Evolutionary conservation across 768 basidiomycete genomes (phyloP).

Genomic region (Lactarius tabidus): DNA sequence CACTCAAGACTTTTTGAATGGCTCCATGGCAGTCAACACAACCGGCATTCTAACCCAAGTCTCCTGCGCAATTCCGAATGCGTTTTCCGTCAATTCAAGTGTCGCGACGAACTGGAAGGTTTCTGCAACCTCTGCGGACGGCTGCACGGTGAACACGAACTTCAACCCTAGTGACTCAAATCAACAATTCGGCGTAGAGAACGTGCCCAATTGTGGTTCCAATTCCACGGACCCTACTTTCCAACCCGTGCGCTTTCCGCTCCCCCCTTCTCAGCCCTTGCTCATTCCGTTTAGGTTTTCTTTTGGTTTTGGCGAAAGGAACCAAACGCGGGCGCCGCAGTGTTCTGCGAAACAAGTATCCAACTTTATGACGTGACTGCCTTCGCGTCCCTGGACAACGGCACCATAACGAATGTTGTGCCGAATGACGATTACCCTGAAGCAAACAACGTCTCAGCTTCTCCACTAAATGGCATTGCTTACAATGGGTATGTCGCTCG

Average conservation of each 20-base stretch:
- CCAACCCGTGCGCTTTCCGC: conserved; percentile 36
- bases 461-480: conserved; percentile 41
- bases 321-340: conserved; percentile 34
- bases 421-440: conserved; percentile 30
- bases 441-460: conserved; percentile 51
- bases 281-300: conserved; percentile 39
- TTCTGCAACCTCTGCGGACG: conserved; percentile 43
- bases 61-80: conserved; percentile 44
- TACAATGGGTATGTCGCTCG: conserved; percentile 52
- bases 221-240: conserved; percentile 35
- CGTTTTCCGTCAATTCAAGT: conserved; percentile 27
- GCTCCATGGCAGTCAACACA: conserved; percentile 48
- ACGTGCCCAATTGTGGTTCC: conserved; percentile 34
- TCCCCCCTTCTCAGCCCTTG: background rate
- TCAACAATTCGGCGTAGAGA: conserved; percentile 49
- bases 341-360: conserved; percentile 58
- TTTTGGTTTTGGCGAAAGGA: conserved; percentile 57
- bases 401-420: conserved; percentile 39
- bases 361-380: conserved; percentile 41
- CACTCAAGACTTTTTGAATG: conserved; percentile 43
- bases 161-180: conserved; percentile 39
- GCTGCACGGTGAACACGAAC: conserved; percentile 39
- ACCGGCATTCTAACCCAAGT: conserved; percentile 44
- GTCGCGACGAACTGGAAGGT: conserved; percentile 36
- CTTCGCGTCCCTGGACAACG: conserved; percentile 42